Evolutionary conservation across 192 early-diverging fungal genomes (phyloP).

Genomic region (Coemansia sp.): DNA sequence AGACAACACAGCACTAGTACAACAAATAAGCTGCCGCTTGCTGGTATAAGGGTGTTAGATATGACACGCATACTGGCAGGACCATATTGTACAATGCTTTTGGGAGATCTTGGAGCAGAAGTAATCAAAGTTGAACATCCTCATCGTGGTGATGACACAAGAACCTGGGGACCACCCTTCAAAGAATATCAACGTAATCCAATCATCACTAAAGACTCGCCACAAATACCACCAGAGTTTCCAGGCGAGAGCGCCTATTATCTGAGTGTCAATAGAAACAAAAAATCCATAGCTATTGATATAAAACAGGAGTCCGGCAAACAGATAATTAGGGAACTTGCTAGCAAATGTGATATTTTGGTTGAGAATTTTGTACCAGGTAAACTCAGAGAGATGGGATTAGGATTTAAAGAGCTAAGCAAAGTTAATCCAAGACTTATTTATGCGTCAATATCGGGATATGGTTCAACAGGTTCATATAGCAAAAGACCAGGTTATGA

Average conservation of each 20-base stretch:
- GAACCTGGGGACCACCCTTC: slow-evolving; percentile 78
- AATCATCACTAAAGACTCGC: slow-evolving; percentile 10
- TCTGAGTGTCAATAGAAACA: slow-evolving; percentile 89
- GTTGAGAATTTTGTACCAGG: slow-evolving; percentile 95
- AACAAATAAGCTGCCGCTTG: slow-evolving; percentile 51
- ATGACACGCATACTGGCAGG: slow-evolving; percentile 75
- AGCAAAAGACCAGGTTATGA: slow-evolving; percentile 82
- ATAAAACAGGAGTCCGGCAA: slow-evolving; percentile 68
- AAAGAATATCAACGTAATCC: slow-evolving; percentile 10
- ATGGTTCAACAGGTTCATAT: slow-evolving; percentile 86
- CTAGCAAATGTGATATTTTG: slow-evolving; percentile 69
- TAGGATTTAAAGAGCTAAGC: slow-evolving; percentile 71
- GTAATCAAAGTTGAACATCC: slow-evolving; percentile 91
- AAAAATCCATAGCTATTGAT: slow-evolving; percentile 84
- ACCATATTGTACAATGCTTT: slow-evolving; percentile 75
- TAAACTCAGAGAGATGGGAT: slow-evolving; percentile 70
- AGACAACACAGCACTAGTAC: slow-evolving; percentile 7
- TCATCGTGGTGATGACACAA: slow-evolving; percentile 80
- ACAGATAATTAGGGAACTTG: slow-evolving; percentile 67
- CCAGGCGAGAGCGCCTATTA: slow-evolving; percentile 83
- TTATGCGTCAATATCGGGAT: slow-evolving; percentile 82
- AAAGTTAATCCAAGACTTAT: slow-evolving; percentile 76
- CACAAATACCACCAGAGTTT: slow-evolving; percentile 38
- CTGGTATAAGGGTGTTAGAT: slow-evolving; percentile 69
- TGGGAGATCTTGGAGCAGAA: slow-evolving; percentile 82